Evolutionary conservation across 345 rosid species (phyloP).

Genomic region (Leavenworthia alabamica): DNA sequence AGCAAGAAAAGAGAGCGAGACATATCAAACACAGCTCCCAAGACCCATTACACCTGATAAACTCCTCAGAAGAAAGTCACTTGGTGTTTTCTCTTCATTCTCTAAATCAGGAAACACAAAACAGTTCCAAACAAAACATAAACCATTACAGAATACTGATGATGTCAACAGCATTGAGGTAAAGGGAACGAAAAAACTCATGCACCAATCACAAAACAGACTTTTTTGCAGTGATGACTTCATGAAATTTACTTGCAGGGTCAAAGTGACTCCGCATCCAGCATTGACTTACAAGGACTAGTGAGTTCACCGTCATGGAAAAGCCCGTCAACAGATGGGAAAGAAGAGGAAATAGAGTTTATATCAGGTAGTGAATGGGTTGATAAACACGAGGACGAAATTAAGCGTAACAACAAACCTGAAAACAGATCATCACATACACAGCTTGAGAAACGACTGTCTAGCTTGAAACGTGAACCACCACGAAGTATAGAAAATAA

Average conservation of each 20-base stretch:
- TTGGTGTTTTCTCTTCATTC: constrained; percentile 38
- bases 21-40: constrained; percentile 36
- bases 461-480: constrained; percentile 24
- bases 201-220: neutral
- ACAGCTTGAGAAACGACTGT: constrained; percentile 10
- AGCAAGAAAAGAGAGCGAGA: constrained; percentile 51
- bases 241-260: constrained; percentile 31
- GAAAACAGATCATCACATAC: constrained; percentile 35
- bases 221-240: neutral
- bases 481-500: neutral
- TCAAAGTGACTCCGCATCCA: constrained; percentile 41
- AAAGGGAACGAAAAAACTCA: constrained; percentile 5
- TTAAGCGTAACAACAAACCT: constrained; percentile 31
- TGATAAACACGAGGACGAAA: constrained; percentile 37
- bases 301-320: constrained; percentile 48
- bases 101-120: constrained; percentile 44
- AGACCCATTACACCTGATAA: constrained; percentile 48
- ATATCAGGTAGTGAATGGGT: constrained; percentile 41
- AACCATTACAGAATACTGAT: constrained; percentile 41
- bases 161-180: constrained; percentile 62
- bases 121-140: constrained; percentile 29
- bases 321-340: constrained; percentile 37
- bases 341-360: constrained; percentile 52
- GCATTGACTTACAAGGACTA: constrained; percentile 64
- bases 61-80: constrained; percentile 34